These are phyloP conservation scores for Nissolia schottii DNA, from an alignment of 306 rosid genomes.

Conservation along the genomic window DNA sequence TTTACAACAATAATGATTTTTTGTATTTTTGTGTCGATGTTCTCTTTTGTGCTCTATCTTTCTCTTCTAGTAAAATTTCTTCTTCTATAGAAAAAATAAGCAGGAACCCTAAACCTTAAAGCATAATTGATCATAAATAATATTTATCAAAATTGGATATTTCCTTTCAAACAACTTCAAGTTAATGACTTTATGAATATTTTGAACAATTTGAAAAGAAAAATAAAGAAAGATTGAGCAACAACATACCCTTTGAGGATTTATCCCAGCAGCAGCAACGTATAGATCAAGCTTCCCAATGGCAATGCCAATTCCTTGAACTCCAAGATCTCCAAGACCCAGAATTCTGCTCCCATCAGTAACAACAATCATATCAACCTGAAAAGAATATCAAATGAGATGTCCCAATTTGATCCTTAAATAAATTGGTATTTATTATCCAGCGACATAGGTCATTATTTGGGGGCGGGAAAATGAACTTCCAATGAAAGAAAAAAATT, in stretches of 20 bases:
- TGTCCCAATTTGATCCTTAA: constrained; percentile 12
- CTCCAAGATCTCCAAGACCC: constrained; percentile 99
- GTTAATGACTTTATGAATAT: not conserved
- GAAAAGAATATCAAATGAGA: constrained; percentile 32
- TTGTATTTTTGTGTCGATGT: too few species aligned
- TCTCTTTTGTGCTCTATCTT: too few species aligned
- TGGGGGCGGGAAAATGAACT: not conserved
- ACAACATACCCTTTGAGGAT: constrained; percentile 86
- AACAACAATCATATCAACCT: constrained; percentile 99
- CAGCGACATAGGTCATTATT: not conserved
- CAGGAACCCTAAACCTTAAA: too few species aligned
- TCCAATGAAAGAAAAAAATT: not conserved
- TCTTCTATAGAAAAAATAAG: too few species aligned
- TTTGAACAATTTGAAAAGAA: constrained; percentile 13
- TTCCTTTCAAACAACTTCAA: constrained; percentile 2
- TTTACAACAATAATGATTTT: too few species aligned
- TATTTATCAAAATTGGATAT: constrained; percentile 1
- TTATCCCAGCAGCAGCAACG: constrained; percentile 99
- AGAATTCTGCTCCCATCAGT: constrained; percentile 97
- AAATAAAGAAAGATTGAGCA: constrained; percentile 7
- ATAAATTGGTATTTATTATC: not conserved
- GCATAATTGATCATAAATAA: constrained; percentile 2
- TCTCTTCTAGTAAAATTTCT: too few species aligned
- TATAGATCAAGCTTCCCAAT: constrained; percentile 94
- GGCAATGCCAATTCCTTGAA: constrained; percentile 95